Evolutionary conservation across 2,329 filamentous ascomycete genomes (phyloP).

Genomic region (Chaetomiaceae sp.): DNA sequence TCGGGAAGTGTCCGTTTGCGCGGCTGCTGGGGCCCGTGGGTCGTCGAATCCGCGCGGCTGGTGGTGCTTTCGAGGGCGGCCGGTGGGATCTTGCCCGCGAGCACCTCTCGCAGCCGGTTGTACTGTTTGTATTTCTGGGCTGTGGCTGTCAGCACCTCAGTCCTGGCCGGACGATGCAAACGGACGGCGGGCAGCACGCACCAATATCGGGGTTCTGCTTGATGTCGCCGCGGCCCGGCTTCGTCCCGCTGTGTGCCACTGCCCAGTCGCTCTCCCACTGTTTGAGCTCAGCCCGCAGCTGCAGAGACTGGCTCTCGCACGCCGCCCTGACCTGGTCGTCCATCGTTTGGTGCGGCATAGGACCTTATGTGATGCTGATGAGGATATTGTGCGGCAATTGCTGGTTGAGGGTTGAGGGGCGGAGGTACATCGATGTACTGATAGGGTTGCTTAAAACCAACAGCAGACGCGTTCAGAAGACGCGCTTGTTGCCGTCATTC

Average conservation of each 20-base stretch:
- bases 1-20: conserved; percentile 28
- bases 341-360: conserved; percentile 32
- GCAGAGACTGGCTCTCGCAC: conserved; percentile 45
- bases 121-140: conserved; percentile 73
- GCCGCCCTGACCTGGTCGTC: conserved; percentile 38
- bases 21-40: conserved; percentile 33
- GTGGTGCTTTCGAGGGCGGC: conserved; percentile 24
- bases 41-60: not conserved
- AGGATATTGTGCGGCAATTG: not conserved
- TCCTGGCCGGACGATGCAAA: not conserved
- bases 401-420: not conserved
- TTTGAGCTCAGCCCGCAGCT: conserved; percentile 65
- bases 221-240: conserved; percentile 69
- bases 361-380: not conserved
- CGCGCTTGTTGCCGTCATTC: not conserved
- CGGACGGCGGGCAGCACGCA: conserved; percentile 32
- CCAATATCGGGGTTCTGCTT: conserved; percentile 66
- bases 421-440: too few relatives aligned
- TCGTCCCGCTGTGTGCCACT: conserved; percentile 55
- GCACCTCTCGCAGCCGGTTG: conserved; percentile 55
- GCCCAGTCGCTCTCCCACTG: conserved; percentile 67
- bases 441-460: not conserved
- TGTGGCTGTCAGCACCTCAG: conserved; percentile 26
- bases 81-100: conserved; percentile 45
- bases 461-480: conserved; percentile 6